These are phyloP conservation scores for Trypanosoma cruzi DNA, from an alignment of 208 protist species.

Conservation along the genomic window DNA sequence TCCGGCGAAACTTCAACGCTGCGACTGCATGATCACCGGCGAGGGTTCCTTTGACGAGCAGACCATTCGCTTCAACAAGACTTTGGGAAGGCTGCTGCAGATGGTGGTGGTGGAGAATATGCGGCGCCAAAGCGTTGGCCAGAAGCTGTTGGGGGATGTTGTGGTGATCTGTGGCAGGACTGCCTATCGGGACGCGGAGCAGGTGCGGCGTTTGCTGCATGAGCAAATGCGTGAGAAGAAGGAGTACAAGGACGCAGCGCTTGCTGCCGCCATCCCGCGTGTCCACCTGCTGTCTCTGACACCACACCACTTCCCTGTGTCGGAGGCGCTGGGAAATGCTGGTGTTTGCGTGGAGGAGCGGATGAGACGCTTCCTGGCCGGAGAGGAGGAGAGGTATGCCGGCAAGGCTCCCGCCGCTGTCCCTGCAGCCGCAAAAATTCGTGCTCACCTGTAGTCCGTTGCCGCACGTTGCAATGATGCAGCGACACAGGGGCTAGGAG, in stretches of 20 bases:
- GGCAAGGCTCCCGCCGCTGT: not conserved
- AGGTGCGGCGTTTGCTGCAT: slow-evolving; percentile 6
- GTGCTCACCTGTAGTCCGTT: not conserved
- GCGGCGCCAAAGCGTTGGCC: slow-evolving; percentile 23
- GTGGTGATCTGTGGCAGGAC: slow-evolving; percentile 15
- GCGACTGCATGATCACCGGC: slow-evolving; percentile 59
- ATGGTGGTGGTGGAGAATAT: slow-evolving; percentile 72
- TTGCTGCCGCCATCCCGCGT: not conserved
- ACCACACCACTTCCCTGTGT: slow-evolving; percentile 10
- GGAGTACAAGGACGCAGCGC: not conserved
- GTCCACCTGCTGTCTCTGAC: slow-evolving; percentile 21
- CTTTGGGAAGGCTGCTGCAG: slow-evolving; percentile 66
- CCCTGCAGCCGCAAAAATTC: not conserved
- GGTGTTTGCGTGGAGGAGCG: slow-evolving; percentile 6
- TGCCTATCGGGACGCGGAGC: not conserved
- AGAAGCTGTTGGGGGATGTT: slow-evolving; percentile 8
- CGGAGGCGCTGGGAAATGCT: slow-evolving; percentile 10
- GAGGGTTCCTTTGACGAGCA: slow-evolving; percentile 84
- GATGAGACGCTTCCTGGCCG: not conserved
- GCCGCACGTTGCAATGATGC: no score
- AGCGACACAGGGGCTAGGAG: no score
- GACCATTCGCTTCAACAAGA: slow-evolving; percentile 69
- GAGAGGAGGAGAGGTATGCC: not conserved
- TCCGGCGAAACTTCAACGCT: slow-evolving; percentile 8
- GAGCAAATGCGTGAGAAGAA: not conserved